phyloP scores from a whole-genome alignment of 1,284 basidiomycete species.

The Testicularia cyperi region DNA sequence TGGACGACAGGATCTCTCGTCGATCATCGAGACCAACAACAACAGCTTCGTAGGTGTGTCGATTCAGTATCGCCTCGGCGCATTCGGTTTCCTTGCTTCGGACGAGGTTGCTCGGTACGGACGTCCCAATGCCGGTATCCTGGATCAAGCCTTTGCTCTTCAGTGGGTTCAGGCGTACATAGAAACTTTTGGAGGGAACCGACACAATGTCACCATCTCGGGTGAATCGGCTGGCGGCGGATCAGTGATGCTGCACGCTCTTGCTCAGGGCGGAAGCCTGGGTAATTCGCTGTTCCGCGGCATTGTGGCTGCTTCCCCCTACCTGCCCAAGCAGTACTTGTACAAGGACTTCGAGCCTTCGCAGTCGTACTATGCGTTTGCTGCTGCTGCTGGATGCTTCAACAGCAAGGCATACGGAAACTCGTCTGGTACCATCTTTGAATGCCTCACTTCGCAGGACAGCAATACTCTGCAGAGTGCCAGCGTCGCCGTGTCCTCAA shows the following conservation, averaged over 20 bases:
- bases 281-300: slow-evolving; percentile 20
- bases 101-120: slow-evolving; percentile 15
- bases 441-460: slow-evolving; percentile 15
- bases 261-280: slow-evolving; percentile 11
- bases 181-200: slow-evolving; percentile 38
- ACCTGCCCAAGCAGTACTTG: slow-evolving; percentile 14
- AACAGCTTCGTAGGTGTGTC: slow-evolving; percentile 60
- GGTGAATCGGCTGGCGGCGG: slow-evolving; percentile 38
- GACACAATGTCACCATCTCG: slow-evolving; percentile 26
- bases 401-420: slow-evolving; percentile 10
- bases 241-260: slow-evolving; percentile 25
- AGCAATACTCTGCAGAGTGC: slow-evolving; percentile 9
- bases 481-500: slow-evolving; percentile 13
- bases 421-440: slow-evolving; percentile 8
- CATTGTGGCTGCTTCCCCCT: slow-evolving; percentile 19
- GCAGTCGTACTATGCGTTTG: slow-evolving; percentile 20
- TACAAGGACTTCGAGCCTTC: slow-evolving; percentile 22
- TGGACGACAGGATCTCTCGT: slow-evolving; percentile 23
- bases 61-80: slow-evolving; percentile 65
- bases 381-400: slow-evolving; percentile 17
- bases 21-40: slow-evolving; percentile 29
- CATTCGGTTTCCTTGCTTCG: slow-evolving; percentile 40
- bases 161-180: slow-evolving; percentile 42
- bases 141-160: slow-evolving; percentile 38
- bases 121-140: slow-evolving; percentile 30